Evolutionary conservation across 1,284 basidiomycete genomes (phyloP).

Genomic region (Heterobasidion parviporum): DNA sequence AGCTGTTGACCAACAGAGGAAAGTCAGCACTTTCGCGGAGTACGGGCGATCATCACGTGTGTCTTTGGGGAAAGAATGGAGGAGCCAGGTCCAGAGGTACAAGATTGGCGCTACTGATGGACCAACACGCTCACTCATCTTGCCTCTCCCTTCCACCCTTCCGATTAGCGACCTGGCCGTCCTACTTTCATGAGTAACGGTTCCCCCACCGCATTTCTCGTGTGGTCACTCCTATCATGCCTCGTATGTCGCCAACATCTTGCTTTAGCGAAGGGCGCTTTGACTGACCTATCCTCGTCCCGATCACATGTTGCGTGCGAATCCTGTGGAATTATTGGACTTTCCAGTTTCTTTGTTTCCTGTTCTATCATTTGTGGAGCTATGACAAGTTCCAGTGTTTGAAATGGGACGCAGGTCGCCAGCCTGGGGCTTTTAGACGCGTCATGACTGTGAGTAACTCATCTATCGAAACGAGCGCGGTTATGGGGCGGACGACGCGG

Average conservation of each 20-base stretch:
- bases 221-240: constrained; percentile 60
- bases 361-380: constrained; percentile 61
- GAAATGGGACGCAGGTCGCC: constrained; percentile 59
- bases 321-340: neutral
- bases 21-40: too few relatives aligned
- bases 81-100: too few relatives aligned
- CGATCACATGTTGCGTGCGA: neutral
- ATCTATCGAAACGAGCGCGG: neutral
- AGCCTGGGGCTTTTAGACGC: constrained; percentile 71
- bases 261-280: neutral
- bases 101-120: too few relatives aligned
- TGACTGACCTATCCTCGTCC: neutral
- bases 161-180: neutral
- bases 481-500: too few relatives aligned
- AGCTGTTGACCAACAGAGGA: too few relatives aligned
- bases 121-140: neutral
- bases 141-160: neutral
- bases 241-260: constrained; percentile 34
- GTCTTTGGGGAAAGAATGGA: too few relatives aligned
- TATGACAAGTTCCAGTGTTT: constrained; percentile 69
- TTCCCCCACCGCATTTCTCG: constrained; percentile 58
- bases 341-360: constrained; percentile 53
- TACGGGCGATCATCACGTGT: too few relatives aligned
- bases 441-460: constrained; percentile 61
- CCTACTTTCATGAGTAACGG: constrained; percentile 46